Evolutionary conservation across 2,329 filamentous ascomycete genomes (phyloP), one percentile per base, ranked within the genome.

Genomic region (Ampelomyces quisqualis): DNA sequence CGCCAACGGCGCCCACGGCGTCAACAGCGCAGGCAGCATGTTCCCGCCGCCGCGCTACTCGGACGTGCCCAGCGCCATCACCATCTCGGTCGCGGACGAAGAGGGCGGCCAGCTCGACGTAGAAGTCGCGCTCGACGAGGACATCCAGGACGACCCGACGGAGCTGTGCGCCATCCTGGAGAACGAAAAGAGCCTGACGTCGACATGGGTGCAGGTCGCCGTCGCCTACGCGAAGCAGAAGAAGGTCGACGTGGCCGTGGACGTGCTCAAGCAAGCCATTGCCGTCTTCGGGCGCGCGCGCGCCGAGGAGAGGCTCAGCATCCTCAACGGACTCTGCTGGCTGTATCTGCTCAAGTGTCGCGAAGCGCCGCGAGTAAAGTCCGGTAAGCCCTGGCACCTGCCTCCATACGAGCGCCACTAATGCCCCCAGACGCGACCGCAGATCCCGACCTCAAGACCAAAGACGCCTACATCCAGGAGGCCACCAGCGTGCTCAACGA

Each of bases 151-250:
- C 67, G 93, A 97, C 64, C 88, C 89, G 14, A 95, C 88, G 32
- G 93, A 98, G 73, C 79, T 98, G 4, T 98, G 93, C 69, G 93
- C 88, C 20, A 79, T 98, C 35, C 82, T 98, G 50, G 91, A 98
- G 72, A 95, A 93, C 62, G 94, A 98, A 69, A 84, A 85, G 61
- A 90, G 90, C 11, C 86, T 88, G 24, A 90, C 91, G 60, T 88
- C 85, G 37, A 94, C 94, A 57, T 98, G 94, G 94, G 91, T 98
- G 77, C 91, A 89, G n/a, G 93, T 97, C 53, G 88, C 94, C 28
- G 78, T 97, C 44, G 91, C 91, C 33, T 98, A 98, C 64, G 91
- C 93, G 27, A 98, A 97, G 73, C 89, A 95, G 72, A 84, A 85
- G 64, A 95, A 95, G 72, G 81, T 93, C 48, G 90, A 96, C 64